phyloP scores from a whole-genome alignment of 768 basidiomycete species.

The Psilocybe azurescens region DNA sequence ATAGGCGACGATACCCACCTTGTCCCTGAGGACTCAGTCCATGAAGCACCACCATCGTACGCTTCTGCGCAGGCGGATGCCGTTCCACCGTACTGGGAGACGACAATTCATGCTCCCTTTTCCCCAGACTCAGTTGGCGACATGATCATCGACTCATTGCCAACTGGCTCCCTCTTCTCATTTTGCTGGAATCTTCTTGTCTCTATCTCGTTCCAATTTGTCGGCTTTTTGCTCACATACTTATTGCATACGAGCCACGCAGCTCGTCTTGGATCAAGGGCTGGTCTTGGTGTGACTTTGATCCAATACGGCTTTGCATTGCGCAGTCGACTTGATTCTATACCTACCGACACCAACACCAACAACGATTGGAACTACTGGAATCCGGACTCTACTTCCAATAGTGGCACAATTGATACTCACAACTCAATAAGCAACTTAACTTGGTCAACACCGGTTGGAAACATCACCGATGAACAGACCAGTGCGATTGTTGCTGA shows the following conservation, averaged over 20 bases:
- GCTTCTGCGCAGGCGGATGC: constrained; percentile 91
- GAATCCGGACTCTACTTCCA: constrained; percentile 37
- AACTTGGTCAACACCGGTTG: constrained; percentile 26
- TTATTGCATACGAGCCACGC: constrained; percentile 94
- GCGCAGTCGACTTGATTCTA: constrained; percentile 56
- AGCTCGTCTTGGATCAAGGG: constrained; percentile 90
- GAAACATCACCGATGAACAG: constrained; percentile 42
- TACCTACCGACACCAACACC: constrained; percentile 29
- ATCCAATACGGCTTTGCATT: constrained; percentile 94
- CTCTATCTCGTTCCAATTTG: constrained; percentile 96
- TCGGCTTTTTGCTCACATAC: constrained; percentile 92
- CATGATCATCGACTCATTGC: constrained; percentile 89
- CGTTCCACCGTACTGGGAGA: constrained; percentile 99
- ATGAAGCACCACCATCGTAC: constrained; percentile 92
- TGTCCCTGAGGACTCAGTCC: constrained; percentile 83
- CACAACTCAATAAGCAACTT: constrained; percentile 30
- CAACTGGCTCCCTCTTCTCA: constrained; percentile 80
- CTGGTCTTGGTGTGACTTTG: constrained; percentile 93
- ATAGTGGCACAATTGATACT: constrained; percentile 28
- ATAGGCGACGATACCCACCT: constrained; percentile 74
- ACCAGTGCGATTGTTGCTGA: constrained; percentile 50
- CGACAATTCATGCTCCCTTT: constrained; percentile 91
- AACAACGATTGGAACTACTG: constrained; percentile 34
- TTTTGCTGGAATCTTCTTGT: constrained; percentile 95
- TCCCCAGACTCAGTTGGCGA: constrained; percentile 68